phyloP scores from a whole-genome alignment of 164 flowering plant genomes.

The Stephania japonica region DNA sequence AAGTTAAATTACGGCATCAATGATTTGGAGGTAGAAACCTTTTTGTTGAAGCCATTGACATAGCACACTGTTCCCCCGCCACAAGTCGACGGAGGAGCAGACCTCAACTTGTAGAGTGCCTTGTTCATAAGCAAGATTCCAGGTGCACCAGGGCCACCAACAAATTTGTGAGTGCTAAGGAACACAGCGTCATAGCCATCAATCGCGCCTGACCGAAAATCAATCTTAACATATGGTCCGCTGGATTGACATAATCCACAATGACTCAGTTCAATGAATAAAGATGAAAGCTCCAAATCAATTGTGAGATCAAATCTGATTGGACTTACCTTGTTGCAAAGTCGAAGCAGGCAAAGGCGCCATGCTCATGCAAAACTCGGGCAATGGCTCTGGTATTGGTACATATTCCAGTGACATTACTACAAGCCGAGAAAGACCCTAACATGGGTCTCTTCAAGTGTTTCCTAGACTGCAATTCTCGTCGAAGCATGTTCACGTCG shows the following conservation, averaged over 20 bases:
- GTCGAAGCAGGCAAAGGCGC: conserved; percentile 78
- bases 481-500: conserved; percentile 40
- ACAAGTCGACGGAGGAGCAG: conserved; percentile 65
- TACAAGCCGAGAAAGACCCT: conserved; percentile 85
- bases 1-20: neutral
- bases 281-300: neutral
- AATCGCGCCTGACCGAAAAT: conserved; percentile 58
- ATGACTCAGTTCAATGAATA: neutral
- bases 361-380: conserved; percentile 52
- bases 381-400: conserved; percentile 51
- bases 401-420: conserved; percentile 65
- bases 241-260: conserved; percentile 19
- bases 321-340: conserved; percentile 27
- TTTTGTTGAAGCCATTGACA: conserved; percentile 52
- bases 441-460: conserved; percentile 45
- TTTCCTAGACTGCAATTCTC: conserved; percentile 27
- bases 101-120: conserved; percentile 36
- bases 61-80: conserved; percentile 74
- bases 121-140: conserved; percentile 62
- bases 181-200: conserved; percentile 82
- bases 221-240: conserved; percentile 56
- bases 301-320: too few relatives aligned
- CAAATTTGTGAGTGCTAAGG: conserved; percentile 72
- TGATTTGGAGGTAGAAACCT: conserved; percentile 24
- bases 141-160: conserved; percentile 78